Base-by-base conservation (phyloP, 1,284 basidiomycete genomes). In the Puccinia horiana region DNA sequence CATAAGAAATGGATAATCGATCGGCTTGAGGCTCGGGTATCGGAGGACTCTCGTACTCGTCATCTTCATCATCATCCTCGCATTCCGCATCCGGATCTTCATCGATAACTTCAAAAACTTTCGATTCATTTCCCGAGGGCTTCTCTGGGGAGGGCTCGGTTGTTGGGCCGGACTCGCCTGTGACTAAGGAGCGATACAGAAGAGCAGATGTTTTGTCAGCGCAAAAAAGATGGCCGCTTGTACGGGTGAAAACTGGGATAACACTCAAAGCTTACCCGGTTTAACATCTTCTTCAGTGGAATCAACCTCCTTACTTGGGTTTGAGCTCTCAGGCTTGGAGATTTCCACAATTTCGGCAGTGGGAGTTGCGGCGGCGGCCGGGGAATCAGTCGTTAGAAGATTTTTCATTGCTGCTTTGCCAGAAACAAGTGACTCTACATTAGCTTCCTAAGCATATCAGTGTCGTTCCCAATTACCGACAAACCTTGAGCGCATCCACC, bases 1-100 rank as follows among this genome's bases (percentile, higher is more conserved):
- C 94, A 87, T 96, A 99, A 0, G 96, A 92, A 85, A 98, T 93
- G 18, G 94, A 96, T n/a, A 98, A 85, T 29, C 89, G 86, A 85
- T 90, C 88, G 77, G 87, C 82, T 6, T 85, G 85, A 2, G 86
- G 85, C 82, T 88, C 87, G 12, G 88, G 87, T 9, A 83, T 83
- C 6, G 47, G 52, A 9, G 58, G 74, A 37, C 40, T 72, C 58
- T 75, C 84, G 23, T 61, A 76, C 5, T 84, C 80, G 26, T 84
- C 77, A 1, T 12, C 52, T 11, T 80, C 26, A 8, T 65, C 83
- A 49, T 78, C 83, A 1, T 44, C 74, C 18, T 73, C 77, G 47
- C 83, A 76, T 23, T 83, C 80, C 23, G 76, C 84, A 16, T 83
- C 81, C 2, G 67, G 78, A 3, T 84, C 81, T 35, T 69, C 75